phyloP scores from a whole-genome alignment of 345 rosid genomes.

The Abelmoschus esculentus region DNA sequence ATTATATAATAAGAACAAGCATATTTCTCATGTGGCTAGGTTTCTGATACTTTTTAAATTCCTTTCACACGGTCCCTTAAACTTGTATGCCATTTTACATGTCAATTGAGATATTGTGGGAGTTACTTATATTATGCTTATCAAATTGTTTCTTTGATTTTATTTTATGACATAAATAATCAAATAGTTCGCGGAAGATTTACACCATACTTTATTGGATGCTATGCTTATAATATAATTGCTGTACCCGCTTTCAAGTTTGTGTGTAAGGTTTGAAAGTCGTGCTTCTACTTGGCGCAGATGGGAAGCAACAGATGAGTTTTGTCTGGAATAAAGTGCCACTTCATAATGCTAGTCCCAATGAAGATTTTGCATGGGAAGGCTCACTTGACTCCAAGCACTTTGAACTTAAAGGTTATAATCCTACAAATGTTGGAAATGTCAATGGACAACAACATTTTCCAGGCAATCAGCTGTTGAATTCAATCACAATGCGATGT shows the following conservation, averaged over 20 bases:
- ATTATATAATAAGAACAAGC: not conserved
- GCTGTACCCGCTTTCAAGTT: not conserved
- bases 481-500: constrained; percentile 18
- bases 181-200: not conserved
- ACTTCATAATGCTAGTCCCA: constrained; percentile 30
- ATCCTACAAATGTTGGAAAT: constrained; percentile 38
- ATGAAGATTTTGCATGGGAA: constrained; percentile 37
- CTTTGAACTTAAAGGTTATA: constrained; percentile 40
- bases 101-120: not conserved
- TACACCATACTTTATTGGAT: not conserved
- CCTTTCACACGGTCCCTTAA: too few relatives aligned
- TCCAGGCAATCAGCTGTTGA: constrained; percentile 27
- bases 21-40: too few relatives aligned
- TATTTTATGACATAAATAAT: not conserved
- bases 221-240: not conserved
- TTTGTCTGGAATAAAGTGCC: constrained; percentile 46
- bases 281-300: constrained; percentile 35
- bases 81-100: not conserved
- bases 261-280: constrained; percentile 8
- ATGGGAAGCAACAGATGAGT: constrained; percentile 57
- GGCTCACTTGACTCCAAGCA: constrained; percentile 34
- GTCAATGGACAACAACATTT: constrained; percentile 32
- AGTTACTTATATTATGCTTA: not conserved
- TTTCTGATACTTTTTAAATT: too few relatives aligned
- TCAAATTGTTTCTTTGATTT: not conserved